These are phyloP conservation scores for Pseudisothecium myosuroides DNA, from an alignment of 225 moss, liverwort and hornwort genomes.

Conservation along the genomic window DNA sequence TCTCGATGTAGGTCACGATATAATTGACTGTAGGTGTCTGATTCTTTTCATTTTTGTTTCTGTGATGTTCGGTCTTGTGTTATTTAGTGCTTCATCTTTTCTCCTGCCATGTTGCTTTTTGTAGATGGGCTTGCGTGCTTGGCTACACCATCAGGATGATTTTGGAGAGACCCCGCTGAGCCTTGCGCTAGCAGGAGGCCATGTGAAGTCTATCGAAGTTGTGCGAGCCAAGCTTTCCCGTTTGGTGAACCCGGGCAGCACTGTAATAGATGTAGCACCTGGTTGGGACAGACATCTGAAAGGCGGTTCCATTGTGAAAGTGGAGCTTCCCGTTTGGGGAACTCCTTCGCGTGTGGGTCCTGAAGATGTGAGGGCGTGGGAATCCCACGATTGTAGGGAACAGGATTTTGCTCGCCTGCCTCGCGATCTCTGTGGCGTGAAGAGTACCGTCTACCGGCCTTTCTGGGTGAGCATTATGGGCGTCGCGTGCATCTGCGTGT, in stretches of 20 bases:
- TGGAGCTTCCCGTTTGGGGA: conserved; percentile 32
- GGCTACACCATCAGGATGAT: conserved; percentile 38
- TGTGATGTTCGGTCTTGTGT: background rate
- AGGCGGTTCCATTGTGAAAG: background rate
- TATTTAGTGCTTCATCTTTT: background rate
- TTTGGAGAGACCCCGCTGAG: conserved; percentile 59
- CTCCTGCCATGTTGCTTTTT: background rate
- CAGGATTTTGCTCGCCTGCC: conserved; percentile 25
- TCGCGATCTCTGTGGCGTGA: conserved; percentile 32
- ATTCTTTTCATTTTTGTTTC: background rate
- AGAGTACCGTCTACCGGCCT: conserved; percentile 41
- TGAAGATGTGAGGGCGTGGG: background rate
- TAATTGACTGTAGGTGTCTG: background rate
- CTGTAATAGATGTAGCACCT: background rate
- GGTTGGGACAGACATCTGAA: conserved; percentile 14
- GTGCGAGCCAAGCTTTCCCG: conserved; percentile 53
- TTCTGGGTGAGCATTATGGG: conserved; percentile 85
- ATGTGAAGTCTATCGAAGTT: conserved; percentile 46
- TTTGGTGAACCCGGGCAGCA: conserved; percentile 27
- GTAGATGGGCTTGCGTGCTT: conserved; percentile 70
- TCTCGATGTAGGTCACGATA: background rate
- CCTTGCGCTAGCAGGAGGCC: conserved; percentile 31
- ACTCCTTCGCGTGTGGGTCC: background rate
- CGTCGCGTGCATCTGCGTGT: conserved; percentile 74
- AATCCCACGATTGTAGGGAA: conserved; percentile 2